These are phyloP conservation scores for Pichia sp. DNA, from an alignment of 1,139 yeast genomes.

Conservation along the genomic window DNA sequence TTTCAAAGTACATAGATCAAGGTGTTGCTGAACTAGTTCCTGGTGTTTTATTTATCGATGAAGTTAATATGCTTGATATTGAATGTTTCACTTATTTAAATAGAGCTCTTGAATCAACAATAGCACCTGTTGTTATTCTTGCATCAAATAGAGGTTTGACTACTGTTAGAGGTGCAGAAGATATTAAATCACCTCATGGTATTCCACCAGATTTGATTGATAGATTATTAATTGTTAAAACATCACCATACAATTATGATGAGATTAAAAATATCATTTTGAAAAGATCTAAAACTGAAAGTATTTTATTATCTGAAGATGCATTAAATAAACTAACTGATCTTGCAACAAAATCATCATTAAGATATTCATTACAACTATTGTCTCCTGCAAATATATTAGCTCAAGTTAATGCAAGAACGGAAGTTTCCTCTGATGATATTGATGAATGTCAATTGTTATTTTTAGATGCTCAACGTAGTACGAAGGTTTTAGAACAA, in stretches of 20 bases:
- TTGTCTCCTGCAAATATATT: constrained; percentile 87
- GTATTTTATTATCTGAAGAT: constrained; percentile 52
- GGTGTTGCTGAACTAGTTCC: constrained; percentile 98
- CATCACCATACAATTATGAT: constrained; percentile 76
- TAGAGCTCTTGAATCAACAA: constrained; percentile 83
- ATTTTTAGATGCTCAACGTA: constrained; percentile 84
- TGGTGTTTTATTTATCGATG: constrained; percentile 95
- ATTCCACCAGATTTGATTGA: constrained; percentile 93
- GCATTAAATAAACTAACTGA: constrained; percentile 70
- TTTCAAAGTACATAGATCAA: constrained; percentile 91
- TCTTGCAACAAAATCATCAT: constrained; percentile 68
- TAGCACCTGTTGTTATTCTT: constrained; percentile 90
- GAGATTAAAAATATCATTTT: constrained; percentile 79
- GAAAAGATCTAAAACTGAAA: constrained; percentile 75
- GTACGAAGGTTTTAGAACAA: constrained; percentile 67
- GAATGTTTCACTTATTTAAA: constrained; percentile 93
- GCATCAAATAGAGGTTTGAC: constrained; percentile 96
- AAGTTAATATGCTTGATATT: constrained; percentile 94
- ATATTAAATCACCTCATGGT: constrained; percentile 88
- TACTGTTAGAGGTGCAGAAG: constrained; percentile 86
- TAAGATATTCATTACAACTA: constrained; percentile 87
- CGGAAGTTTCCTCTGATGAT: constrained; percentile 63
- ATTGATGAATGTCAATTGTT: constrained; percentile 80
- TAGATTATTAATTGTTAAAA: constrained; percentile 83
- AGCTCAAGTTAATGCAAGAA: constrained; percentile 66